Base-by-base conservation (phyloP, 2,329 filamentous ascomycete genomes). In the Macrophomina pseudophaseolina region DNA sequence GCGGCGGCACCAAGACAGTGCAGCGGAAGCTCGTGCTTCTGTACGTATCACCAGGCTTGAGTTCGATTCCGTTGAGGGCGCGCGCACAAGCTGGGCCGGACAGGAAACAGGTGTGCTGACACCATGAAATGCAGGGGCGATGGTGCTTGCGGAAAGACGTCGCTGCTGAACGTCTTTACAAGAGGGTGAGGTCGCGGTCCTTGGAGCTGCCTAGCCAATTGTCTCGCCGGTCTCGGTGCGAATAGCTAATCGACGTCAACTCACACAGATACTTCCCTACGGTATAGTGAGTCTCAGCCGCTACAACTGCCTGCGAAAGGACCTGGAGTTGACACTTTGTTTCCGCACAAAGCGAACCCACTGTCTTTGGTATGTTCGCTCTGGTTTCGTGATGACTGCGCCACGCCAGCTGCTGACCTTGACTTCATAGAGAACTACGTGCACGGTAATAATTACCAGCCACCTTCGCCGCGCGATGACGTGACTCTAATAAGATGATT, bases 91-190 rank as follows among this genome's bases (percentile, higher is more conserved):
- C 73, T 69, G 49, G 60, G 64, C 51, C 59, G 64, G 66, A 69
- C 73, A 68, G 66, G 71, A 40, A 46, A 63, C 51, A 56, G 46
- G 48, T 28, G 49, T 53, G 60, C 60, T 64, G 33, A 64, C 60
- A 16, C 11, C n/a, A 40, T 35, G 56, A 49, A 49, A 38, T 59
- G 69, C 70, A 97, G 93, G 77, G 94, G 94, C 74, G 94, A 98
- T 79, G 94, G 94, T 85, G 94, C 94, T 73, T 96, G 91, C 80
- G 94, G 94, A 77, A 99, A 99, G 86, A 99, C 95, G 65, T 97
- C 94, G 71, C 82, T 98, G 75, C 83, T 99, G 74, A 99, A 99
- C 79, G 95, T 99, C 79, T 99, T 99, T 82, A 99, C 95, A 72
- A 89, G 94, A 91, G 94, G 94, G 91, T 96, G 83, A 73, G 88